Percentiles rank a stretch among this genome's conserved stretches.
These are phyloP conservation scores for Nakazawaea sp. DNA, from an alignment of 805 yeast species.

Conservation along the genomic window DNA sequence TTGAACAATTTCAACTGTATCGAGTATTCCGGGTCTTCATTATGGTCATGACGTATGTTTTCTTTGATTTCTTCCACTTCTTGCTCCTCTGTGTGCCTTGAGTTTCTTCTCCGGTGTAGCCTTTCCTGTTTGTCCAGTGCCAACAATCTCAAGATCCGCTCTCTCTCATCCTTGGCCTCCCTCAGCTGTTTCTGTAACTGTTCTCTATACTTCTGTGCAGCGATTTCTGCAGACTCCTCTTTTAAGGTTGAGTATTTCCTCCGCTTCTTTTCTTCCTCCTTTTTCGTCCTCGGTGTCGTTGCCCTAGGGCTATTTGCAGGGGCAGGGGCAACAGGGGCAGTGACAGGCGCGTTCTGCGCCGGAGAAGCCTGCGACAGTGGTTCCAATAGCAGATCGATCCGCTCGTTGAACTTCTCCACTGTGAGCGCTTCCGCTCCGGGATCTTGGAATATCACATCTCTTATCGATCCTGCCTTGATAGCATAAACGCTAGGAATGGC, in stretches of 20 bases:
- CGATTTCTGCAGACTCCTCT: constrained; percentile 33
- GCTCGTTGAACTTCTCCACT: constrained; percentile 20
- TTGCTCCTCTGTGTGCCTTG: constrained; percentile 5
- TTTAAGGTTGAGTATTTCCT: constrained; percentile 26
- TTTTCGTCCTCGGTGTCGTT: not conserved
- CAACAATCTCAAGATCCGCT: constrained; percentile 46
- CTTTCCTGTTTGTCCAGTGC: constrained; percentile 48
- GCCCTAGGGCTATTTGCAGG: not conserved
- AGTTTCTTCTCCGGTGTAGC: not conserved
- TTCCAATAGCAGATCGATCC: constrained; percentile 17
- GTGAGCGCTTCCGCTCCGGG: constrained; percentile 13
- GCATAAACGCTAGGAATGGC: constrained; percentile 51
- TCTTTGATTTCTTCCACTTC: constrained; percentile 13
- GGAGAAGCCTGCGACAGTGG: constrained; percentile 5
- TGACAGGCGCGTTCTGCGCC: constrained; percentile 8
- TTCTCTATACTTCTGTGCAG: constrained; percentile 30
- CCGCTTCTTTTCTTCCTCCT: not conserved
- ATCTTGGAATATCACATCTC: constrained; percentile 34
- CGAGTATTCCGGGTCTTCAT: constrained; percentile 35
- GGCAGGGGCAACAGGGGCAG: constrained; percentile 8
- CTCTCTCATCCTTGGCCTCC: constrained; percentile 41
- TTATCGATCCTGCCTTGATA: constrained; percentile 38
- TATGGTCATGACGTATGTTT: constrained; percentile 17
- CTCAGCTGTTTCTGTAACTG: constrained; percentile 27
- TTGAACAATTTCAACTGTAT: constrained; percentile 53